A percentile compares a stretch with the other conserved stretches of the same genome.
Evolutionary conservation across 805 yeast genomes (phyloP).

Genomic region (Jamesozyma gamospora): DNA sequence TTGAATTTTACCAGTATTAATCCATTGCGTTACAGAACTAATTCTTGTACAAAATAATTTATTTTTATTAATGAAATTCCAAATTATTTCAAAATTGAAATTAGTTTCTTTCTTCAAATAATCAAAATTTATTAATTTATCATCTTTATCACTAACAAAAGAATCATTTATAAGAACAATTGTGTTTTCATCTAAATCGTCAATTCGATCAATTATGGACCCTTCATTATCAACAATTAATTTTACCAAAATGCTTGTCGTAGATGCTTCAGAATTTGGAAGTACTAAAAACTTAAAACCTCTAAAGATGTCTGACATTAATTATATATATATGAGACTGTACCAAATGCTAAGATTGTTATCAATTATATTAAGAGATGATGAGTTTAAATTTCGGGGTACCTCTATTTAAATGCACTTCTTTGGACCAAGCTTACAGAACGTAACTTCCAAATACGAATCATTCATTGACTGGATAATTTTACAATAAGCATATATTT

Average conservation of each 20-base stretch:
- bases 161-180: slow-evolving; percentile 20
- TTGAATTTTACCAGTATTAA: slow-evolving; percentile 6
- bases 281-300: slow-evolving; percentile 8
- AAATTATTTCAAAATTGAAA: slow-evolving; percentile 5
- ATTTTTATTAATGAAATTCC: slow-evolving; percentile 5
- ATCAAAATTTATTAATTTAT: slow-evolving; percentile 7
- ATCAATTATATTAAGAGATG: too few species aligned
- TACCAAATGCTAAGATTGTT: too few species aligned
- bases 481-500: too few species aligned
- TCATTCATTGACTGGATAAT: too few species aligned
- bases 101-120: slow-evolving; percentile 19
- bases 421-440: too few species aligned
- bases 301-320: not conserved
- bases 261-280: slow-evolving; percentile 14
- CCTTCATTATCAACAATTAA: slow-evolving; percentile 20
- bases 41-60: slow-evolving; percentile 9
- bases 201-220: slow-evolving; percentile 3
- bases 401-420: too few species aligned
- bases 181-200: slow-evolving; percentile 4
- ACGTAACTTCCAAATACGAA: too few species aligned
- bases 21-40: slow-evolving; percentile 14
- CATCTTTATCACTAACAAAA: slow-evolving; percentile 10
- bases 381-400: too few species aligned
- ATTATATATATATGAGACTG: too few species aligned
- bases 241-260: slow-evolving; percentile 9